Evolutionary conservation across 1,284 basidiomycete genomes (phyloP).

Genomic region (Anthracocystis panici-leucophaei): DNA sequence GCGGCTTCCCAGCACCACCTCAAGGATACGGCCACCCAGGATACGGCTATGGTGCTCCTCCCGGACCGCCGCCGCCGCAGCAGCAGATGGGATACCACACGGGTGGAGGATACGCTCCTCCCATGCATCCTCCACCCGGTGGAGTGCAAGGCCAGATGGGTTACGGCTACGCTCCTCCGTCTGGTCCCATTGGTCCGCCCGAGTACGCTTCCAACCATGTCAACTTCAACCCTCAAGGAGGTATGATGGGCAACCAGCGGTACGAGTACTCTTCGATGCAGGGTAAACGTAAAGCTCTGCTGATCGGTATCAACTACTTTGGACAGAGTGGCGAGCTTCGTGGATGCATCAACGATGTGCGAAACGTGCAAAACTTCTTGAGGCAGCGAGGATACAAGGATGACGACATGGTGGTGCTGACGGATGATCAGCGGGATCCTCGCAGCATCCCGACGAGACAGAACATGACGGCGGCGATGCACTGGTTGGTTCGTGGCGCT

Average conservation of each 20-base stretch:
- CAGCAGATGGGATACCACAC: slow-evolving; percentile 27
- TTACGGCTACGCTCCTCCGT: slow-evolving; percentile 39
- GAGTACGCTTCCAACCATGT: slow-evolving; percentile 58
- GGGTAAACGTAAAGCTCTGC: slow-evolving; percentile 68
- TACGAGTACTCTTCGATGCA: slow-evolving; percentile 67
- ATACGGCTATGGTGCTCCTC: slow-evolving; percentile 46
- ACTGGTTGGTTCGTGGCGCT: slow-evolving; percentile 68
- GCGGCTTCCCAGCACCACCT: slow-evolving; percentile 34
- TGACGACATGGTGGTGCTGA: slow-evolving; percentile 69
- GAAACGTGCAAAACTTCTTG: slow-evolving; percentile 68
- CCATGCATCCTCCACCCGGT: slow-evolving; percentile 31
- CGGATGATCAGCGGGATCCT: slow-evolving; percentile 61
- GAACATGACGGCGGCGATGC: slow-evolving; percentile 69
- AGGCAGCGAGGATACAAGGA: slow-evolving; percentile 65
- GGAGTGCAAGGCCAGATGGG: slow-evolving; percentile 47
- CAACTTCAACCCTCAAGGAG: slow-evolving; percentile 61
- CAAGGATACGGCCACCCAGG: slow-evolving; percentile 44
- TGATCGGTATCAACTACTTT: slow-evolving; percentile 69
- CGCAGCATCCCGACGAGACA: slow-evolving; percentile 67
- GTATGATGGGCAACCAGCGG: slow-evolving; percentile 59
- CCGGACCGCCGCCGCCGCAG: slow-evolving; percentile 17
- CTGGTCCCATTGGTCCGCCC: slow-evolving; percentile 56
- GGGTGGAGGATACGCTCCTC: slow-evolving; percentile 42
- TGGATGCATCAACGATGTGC: slow-evolving; percentile 69
- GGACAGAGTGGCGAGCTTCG: slow-evolving; percentile 62